phyloP scores from a whole-genome alignment of 768 basidiomycete species.

The Crucibulum laeve region DNA sequence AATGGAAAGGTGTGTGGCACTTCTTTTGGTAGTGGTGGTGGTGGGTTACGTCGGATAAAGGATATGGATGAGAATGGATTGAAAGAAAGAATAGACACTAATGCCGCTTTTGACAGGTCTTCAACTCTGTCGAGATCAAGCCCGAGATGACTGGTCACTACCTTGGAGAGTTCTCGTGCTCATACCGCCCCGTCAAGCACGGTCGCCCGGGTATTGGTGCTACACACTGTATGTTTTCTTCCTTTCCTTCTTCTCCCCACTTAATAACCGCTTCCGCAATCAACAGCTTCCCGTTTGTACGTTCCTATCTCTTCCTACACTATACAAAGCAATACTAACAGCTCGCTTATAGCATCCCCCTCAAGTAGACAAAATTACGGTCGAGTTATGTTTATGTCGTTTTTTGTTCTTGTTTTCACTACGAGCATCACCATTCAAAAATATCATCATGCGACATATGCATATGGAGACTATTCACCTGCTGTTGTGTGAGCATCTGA shows the following conservation, averaged over 20 bases:
- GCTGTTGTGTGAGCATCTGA: too few relatives aligned
- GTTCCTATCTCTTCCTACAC: constrained; percentile 19
- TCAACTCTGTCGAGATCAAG: constrained; percentile 98
- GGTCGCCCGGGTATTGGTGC: constrained; percentile 99
- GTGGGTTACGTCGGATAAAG: neutral
- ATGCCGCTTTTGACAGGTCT: constrained; percentile 44
- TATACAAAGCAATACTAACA: neutral
- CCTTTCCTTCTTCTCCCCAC: neutral
- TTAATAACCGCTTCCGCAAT: constrained; percentile 10
- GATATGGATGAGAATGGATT: too few relatives aligned
- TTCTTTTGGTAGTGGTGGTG: neutral
- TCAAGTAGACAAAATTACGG: constrained; percentile 70
- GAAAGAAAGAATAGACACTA: too few relatives aligned
- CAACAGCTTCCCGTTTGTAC: constrained; percentile 71
- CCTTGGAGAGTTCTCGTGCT: constrained; percentile 95
- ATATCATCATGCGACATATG: constrained; percentile 19
- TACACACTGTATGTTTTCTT: constrained; percentile 57
- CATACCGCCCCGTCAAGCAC: constrained; percentile 99
- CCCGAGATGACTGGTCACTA: constrained; percentile 99
- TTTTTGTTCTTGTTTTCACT: constrained; percentile 14
- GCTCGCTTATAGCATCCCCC: constrained; percentile 66
- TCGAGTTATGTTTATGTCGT: constrained; percentile 8
- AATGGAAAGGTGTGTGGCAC: constrained; percentile 76
- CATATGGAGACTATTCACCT: too few relatives aligned
- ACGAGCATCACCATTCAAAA: constrained; percentile 12